These are phyloP conservation scores for Ligustrum vulgare DNA, from an alignment of 257 asterid species.

Conservation along the genomic window DNA sequence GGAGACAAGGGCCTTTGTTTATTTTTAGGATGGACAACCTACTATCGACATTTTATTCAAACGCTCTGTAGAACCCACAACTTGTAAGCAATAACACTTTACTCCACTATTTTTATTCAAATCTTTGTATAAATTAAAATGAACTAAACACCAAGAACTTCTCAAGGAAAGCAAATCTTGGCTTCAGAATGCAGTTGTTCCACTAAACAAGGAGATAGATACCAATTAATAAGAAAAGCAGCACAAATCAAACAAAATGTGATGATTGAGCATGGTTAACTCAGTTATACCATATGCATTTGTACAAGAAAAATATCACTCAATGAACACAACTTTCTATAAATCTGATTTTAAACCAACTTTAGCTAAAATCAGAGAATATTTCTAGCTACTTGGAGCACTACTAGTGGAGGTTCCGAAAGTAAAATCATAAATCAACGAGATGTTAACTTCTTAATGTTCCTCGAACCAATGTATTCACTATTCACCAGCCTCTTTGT, in stretches of 20 bases:
- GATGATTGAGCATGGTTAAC: slow-evolving; percentile 6
- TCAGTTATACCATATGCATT: slow-evolving; percentile 18
- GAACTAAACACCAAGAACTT: background rate
- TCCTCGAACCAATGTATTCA: background rate
- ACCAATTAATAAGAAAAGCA: background rate
- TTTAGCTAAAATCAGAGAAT: slow-evolving; percentile 4
- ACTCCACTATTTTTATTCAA: no score
- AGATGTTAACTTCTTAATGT: slow-evolving; percentile 48
- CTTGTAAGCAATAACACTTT: no score
- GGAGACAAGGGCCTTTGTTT: no score
- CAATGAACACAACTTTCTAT: slow-evolving; percentile 19
- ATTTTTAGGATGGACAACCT: no score
- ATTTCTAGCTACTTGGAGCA: background rate
- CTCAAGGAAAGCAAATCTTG: background rate
- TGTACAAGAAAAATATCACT: slow-evolving; percentile 27
- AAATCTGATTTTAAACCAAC: slow-evolving; percentile 3
- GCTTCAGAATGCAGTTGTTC: background rate
- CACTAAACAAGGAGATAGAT: background rate
- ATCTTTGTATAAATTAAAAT: no score
- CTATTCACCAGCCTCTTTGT: background rate
- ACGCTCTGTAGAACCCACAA: no score
- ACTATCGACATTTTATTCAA: no score
- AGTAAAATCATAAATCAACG: slow-evolving; percentile 34
- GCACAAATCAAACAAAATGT: background rate
- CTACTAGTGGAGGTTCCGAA: background rate